Conservation (phyloP, 2,329 filamentous ascomycete species). For the Colletotrichum eleusines region DNA sequence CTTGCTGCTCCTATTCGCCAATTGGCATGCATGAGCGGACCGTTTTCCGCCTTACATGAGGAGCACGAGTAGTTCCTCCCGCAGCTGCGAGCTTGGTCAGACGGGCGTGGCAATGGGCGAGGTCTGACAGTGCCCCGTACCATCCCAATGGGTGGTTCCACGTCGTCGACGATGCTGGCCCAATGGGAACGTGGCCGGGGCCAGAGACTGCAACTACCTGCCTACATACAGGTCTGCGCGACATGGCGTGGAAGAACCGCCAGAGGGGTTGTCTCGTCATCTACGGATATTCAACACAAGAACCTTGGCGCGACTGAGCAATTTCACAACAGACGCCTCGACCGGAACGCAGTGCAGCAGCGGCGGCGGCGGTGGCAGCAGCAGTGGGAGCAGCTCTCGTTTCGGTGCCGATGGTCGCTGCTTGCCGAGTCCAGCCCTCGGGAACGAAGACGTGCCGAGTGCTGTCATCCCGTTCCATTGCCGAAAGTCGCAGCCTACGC, state of each 20-base stretch:
- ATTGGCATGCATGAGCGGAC: conserved; percentile 40
- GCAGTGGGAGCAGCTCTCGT: not conserved
- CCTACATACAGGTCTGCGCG: conserved; percentile 24
- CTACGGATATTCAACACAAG: conserved; percentile 14
- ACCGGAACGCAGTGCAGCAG: not conserved
- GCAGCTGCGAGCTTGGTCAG: conserved; percentile 30
- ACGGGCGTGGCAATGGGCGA: conserved; percentile 23
- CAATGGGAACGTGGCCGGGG: conserved; percentile 35
- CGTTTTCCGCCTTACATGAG: conserved; percentile 42
- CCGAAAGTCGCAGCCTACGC: not conserved
- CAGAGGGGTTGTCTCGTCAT: conserved; percentile 12
- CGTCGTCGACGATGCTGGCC: conserved; percentile 28
- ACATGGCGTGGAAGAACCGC: conserved; percentile 16
- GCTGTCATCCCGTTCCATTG: not conserved
- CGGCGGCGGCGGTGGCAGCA: not conserved
- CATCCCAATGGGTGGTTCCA: conserved; percentile 28
- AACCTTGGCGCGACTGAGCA: not conserved
- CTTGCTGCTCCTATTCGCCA: conserved; percentile 30
- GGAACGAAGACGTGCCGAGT: not conserved
- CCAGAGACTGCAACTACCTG: conserved; percentile 1
- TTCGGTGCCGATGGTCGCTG: not conserved
- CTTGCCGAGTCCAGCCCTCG: not conserved
- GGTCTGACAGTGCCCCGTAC: conserved; percentile 21
- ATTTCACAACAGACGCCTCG: not conserved
- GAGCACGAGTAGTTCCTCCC: conserved; percentile 40